Evolutionary conservation across 371 early-diverging fungal genomes (phyloP), one percentile per base, ranked within the genome.

Genomic region (Cokeromyces recurvatus): DNA sequence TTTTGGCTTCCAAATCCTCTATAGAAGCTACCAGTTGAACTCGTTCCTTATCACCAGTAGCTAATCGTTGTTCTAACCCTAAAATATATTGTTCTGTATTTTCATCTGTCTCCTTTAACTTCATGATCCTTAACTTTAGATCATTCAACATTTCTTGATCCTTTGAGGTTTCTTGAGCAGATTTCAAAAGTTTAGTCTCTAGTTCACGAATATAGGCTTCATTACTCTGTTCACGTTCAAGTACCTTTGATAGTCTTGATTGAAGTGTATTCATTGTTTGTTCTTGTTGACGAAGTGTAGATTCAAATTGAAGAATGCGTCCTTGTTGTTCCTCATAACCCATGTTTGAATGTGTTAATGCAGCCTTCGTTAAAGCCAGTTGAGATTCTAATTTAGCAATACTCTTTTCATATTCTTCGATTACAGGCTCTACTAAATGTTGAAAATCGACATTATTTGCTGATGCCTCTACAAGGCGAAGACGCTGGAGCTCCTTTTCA

Each of bases 331-430:
- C 81, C 25, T 78, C 74, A 38, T 68, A 46, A 2, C 66, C 62
- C 15, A 56, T 55, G 36, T 77, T 76, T 1, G 80, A 65, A 34
- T 78, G 77, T 23, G 64, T 67, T 17, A 78, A 21, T 0, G 78
- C 79, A 3, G 82, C 80, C 32, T 67, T 64, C 1, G 79, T 60
- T 54, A 78, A 51, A n/a, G 78, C 71, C n/a, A 81, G 57, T 34
- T 80, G 74, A 3, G 72, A 68, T 51, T 82, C 82, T 2, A 85
- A 62, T 2, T 57, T 63, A 0, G 80, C 57, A 2, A 81, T 74
- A 22, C 73, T 73, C 57, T 82, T 85, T 62, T 81, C 82, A 46
- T 83, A 81, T 44, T 85, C 79, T 55, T 83, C 79, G 51, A 81
- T 81, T 17, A 82, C 78, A 15, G 83, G 81, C 27, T 81, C 85